A percentile compares a stretch with the other conserved stretches of the same genome.
These are phyloP conservation scores for Rhodotorula sphaerocarpa DNA, from an alignment of 768 basidiomycete species.

Conservation along the genomic window DNA sequence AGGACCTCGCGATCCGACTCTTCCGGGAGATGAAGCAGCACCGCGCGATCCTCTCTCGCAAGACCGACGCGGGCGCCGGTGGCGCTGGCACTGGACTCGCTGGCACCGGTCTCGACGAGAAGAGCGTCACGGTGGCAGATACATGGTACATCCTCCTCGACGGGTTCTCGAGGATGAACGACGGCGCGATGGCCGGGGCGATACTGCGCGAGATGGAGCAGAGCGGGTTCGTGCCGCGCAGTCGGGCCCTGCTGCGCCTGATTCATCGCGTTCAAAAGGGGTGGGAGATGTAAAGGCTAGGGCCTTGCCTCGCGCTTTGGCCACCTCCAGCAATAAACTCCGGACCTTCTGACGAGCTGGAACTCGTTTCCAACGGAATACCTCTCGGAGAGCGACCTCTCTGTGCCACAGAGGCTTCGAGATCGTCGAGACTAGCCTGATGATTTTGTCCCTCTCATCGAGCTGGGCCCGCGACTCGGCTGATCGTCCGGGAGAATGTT, in stretches of 20 bases:
- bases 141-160: conserved; percentile 71
- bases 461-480: no score
- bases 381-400: no score
- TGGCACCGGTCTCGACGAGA: background rate
- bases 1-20: conserved; percentile 20
- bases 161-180: conserved; percentile 54
- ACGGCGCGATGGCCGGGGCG: conserved; percentile 57
- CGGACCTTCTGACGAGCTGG: no score
- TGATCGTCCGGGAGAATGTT: no score
- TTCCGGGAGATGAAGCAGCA: conserved; percentile 35
- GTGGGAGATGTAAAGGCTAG: no score
- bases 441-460: no score
- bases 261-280: conserved; percentile 47
- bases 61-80: background rate
- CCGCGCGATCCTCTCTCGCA: conserved; percentile 17
- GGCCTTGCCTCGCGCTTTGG: no score
- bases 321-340: no score
- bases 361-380: no score
- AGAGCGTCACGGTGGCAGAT: conserved; percentile 48
- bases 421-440: no score
- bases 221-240: conserved; percentile 48
- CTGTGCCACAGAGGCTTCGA: no score
- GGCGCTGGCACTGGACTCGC: conserved; percentile 44
- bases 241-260: conserved; percentile 49
- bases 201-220: conserved; percentile 57